Base-by-base conservation (phyloP, 208 protist genomes). In the Naegleria lovaniensis region DNA sequence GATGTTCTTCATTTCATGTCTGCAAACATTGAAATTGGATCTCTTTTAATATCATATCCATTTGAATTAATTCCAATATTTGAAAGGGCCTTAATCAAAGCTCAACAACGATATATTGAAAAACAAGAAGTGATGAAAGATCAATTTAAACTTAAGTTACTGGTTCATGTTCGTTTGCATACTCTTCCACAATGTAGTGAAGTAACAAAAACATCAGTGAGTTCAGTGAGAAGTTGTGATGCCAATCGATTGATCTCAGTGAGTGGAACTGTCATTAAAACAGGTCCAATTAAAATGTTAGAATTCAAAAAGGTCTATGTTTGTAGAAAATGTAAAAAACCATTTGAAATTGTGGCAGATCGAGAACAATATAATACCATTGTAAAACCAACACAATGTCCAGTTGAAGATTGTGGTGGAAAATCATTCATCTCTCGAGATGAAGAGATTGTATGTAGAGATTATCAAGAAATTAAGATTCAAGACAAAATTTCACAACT, bases 391-490 rank as follows among this genome's bases (percentile, higher is more conserved):
- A 85, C 76, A 13, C 22, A n/a, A 83, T 93, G 92, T 38, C 40
- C 39, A 85, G 11, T 55, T 40, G 59, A 55, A 33, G 43, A 40
- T 36, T 33, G 36, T 85, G 91, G 87, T 58, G 55, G 51, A n/a
- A 75, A 88, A 88, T 83, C 36, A 52, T 87, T 36, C 11, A 29
- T 5, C 0, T 51, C 29, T 15, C 22, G n/a, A 89, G 83, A 90
- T 40, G 51, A 38, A 0, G 22, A 90, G 52, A 48, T 25, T 84
- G 29, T 79, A 15, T 90, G 91, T 92, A 79, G 94, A 52, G 95
- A 96, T 79, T 94, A 95, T 88, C 95, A 97, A 85, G 94, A 96
- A 84, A 94, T 97, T 25, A 95, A 95, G 43, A 51, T 97, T 19
- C 95, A 97, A 90, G 95, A 97, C 39, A 93, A 96, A 76, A 91